Base-by-base conservation (phyloP, 176 grass and related monocot species). In the Poa annua region DNA sequence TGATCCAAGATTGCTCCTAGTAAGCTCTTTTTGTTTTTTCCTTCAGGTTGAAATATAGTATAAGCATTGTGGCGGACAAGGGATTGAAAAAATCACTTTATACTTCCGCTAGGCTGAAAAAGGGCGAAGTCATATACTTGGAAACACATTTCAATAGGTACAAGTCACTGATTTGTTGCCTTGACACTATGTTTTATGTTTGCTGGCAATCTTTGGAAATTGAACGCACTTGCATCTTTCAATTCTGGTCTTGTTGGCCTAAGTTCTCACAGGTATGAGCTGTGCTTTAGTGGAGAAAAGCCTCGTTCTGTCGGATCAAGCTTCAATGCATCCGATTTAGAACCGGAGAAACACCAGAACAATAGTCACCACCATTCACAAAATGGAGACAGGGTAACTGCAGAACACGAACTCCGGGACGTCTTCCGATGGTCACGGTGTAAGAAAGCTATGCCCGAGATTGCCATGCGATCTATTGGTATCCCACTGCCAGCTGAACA, bases 21-120 rank as follows among this genome's bases (percentile, higher is more conserved):
- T 85, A 42, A 77, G 1, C 26, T 26, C 4, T n/a, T 68, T 75
- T 60, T 48, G 7, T 54, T 65, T n/a, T 60, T 63, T 52, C 36
- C 21, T 90, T 85, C 79, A 98, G 96, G 92, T 80, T 95, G 79
- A 98, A 98, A 89, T 98, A 98, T 54, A 91, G 92, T 82, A 91
- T 98, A 80, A 98, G 87, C 79, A 89, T 92, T 84, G 92, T 98
- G 80, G 96, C 96, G 53, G 96, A 98, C 69, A 98, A 95, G 87
- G 96, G 96, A 35, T 79, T 98, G 78, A 98, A 98, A 60, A 95
- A 86, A 74, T 90, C 92, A 61, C 85, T 95, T 11, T 95, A 93
- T 88, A 98, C 92, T 55, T 98, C 92, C 60, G 88, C 92, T 51
- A 88, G 96, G 65, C 87, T 98, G 68, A 98, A 98, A 86, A 98